A percentile compares a stretch with the other conserved stretches of the same genome.
These are phyloP conservation scores for Corylus americana DNA, from an alignment of 306 rosid genomes.

Conservation along the genomic window DNA sequence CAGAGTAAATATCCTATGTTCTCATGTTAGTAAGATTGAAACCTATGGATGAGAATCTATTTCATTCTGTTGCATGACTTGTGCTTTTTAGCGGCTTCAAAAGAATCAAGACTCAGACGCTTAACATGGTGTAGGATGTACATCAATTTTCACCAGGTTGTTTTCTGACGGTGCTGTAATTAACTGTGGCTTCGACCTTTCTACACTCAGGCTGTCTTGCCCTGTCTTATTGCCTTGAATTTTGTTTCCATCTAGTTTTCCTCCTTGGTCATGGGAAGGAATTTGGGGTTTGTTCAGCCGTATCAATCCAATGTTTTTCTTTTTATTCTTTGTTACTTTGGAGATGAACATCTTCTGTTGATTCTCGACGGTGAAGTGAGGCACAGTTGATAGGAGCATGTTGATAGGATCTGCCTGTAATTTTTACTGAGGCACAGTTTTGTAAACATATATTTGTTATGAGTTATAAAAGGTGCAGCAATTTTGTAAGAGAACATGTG, in stretches of 20 bases:
- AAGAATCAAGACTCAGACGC: not conserved
- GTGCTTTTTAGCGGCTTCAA: not conserved
- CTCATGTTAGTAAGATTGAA: not conserved
- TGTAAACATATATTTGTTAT: slow-evolving; percentile 10
- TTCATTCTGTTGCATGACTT: not conserved
- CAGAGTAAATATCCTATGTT: not conserved
- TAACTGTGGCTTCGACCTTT: not conserved
- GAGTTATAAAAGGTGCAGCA: slow-evolving; percentile 12
- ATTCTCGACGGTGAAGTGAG: no score
- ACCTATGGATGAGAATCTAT: not conserved
- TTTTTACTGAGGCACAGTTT: slow-evolving; percentile 5
- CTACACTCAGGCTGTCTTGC: not conserved
- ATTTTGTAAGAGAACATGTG: slow-evolving; percentile 13
- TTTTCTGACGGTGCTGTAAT: not conserved
- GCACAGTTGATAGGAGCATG: no score
- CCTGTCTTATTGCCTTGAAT: slow-evolving; percentile 10
- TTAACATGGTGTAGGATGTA: not conserved
- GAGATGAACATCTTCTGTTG: no score
- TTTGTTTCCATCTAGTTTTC: slow-evolving; percentile 22
- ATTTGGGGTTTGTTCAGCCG: slow-evolving; percentile 1
- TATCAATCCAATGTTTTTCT: not conserved
- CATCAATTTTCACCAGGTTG: not conserved
- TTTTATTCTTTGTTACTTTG: not conserved
- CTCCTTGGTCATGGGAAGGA: not conserved
- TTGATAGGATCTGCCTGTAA: slow-evolving; percentile 11